A percentile compares a stretch with the other conserved stretches of the same genome.
Conservation (phyloP, 208 protist genomes). For the Wallacemonas sp. region DNA sequence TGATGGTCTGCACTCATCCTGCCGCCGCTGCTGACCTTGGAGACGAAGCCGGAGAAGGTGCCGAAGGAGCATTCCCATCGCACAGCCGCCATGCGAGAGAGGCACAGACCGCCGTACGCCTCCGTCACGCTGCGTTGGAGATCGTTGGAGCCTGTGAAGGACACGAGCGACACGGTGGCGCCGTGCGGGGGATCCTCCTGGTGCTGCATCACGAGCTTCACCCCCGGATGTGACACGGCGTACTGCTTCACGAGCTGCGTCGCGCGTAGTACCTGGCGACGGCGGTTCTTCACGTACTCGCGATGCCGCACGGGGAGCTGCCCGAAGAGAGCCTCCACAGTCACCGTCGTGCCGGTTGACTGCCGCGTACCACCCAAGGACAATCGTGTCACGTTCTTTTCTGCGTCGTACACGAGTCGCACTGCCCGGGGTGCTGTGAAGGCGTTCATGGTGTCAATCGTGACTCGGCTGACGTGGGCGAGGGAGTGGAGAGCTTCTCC, state of each 20-base stretch:
- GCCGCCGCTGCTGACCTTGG: slow-evolving; percentile 47
- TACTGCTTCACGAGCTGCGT: slow-evolving; percentile 79
- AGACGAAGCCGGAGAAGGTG: slow-evolving; percentile 63
- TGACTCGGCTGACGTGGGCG: slow-evolving; percentile 74
- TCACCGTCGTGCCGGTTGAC: slow-evolving; percentile 78
- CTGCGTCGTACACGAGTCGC: slow-evolving; percentile 45
- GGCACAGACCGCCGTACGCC: slow-evolving; percentile 75
- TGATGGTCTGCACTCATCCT: slow-evolving; percentile 66
- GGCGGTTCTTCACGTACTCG: slow-evolving; percentile 84
- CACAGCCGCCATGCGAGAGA: slow-evolving; percentile 55
- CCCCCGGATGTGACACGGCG: slow-evolving; percentile 76
- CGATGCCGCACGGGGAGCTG: slow-evolving; percentile 88
- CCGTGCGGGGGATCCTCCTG: slow-evolving; percentile 35
- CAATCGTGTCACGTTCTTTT: slow-evolving; percentile 21
- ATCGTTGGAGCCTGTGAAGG: slow-evolving; percentile 67
- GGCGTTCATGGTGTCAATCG: slow-evolving; percentile 66
- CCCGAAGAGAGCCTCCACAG: slow-evolving; percentile 71
- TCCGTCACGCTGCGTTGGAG: slow-evolving; percentile 64
- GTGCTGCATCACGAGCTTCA: slow-evolving; percentile 69
- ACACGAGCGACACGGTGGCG: slow-evolving; percentile 61
- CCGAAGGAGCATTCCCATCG: slow-evolving; percentile 61
- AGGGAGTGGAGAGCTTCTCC: slow-evolving; percentile 97
- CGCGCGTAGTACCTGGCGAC: slow-evolving; percentile 60
- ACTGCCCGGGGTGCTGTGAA: slow-evolving; percentile 36
- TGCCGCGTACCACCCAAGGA: slow-evolving; percentile 23